Conservation (phyloP, 306 rosid species). For the Vachellia collinsii region DNA sequence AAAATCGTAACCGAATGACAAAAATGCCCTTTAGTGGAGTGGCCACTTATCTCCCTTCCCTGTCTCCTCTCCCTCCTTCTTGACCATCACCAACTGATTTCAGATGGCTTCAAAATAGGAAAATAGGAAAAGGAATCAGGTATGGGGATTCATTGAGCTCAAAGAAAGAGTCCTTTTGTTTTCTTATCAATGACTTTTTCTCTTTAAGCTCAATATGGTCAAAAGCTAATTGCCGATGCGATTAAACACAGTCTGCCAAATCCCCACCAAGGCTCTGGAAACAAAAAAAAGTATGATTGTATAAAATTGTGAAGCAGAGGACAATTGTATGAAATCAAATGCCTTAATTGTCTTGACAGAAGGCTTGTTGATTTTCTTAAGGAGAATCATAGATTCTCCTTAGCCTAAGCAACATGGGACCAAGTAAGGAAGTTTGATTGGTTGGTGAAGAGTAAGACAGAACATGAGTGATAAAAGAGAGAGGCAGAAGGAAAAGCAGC, state of each 20-base stretch:
- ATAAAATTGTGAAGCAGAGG: conserved; percentile 17
- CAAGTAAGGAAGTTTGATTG: conserved; percentile 62
- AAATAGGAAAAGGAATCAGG: too few species aligned
- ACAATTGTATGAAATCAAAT: conserved; percentile 1
- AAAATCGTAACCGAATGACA: too few species aligned
- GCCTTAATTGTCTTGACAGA: conserved; percentile 90
- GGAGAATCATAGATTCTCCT: conserved; percentile 50
- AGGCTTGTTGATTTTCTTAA: conserved; percentile 81
- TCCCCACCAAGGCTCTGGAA: conserved; percentile 97
- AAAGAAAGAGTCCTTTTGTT: conserved; percentile 12
- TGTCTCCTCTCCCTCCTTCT: too few species aligned
- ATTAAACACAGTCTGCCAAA: conserved; percentile 78
- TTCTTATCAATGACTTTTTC: conserved; percentile 75
- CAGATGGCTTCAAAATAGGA: too few species aligned
- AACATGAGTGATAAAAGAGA: conserved; percentile 54
- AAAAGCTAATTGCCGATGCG: conserved; percentile 94
- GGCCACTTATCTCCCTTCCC: too few species aligned
- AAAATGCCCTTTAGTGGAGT: too few species aligned
- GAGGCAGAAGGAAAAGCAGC: conserved; percentile 64
- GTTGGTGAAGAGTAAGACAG: conserved; percentile 50
- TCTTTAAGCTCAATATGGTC: conserved; percentile 81
- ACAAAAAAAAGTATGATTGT: conserved; percentile 7
- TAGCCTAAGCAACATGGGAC: conserved; percentile 47
- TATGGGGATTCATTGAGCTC: not conserved
- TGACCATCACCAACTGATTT: too few species aligned